A percentile compares a stretch with the other conserved stretches of the same genome.
Evolutionary conservation across 495 filamentous ascomycete species (phyloP).

Genomic region (Neohortaea acidophila): DNA sequence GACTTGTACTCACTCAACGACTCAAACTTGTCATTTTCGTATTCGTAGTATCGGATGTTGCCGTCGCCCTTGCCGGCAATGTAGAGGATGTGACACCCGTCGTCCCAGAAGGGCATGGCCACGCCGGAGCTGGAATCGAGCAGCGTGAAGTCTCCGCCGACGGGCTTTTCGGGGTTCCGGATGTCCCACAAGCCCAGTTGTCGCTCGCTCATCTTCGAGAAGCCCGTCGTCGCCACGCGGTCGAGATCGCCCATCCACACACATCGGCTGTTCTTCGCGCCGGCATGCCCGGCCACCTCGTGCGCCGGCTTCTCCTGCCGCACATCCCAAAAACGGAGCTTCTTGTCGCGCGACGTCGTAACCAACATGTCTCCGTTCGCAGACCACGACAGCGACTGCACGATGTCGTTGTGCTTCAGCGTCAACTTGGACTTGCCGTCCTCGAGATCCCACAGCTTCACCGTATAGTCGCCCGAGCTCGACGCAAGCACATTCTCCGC

Average conservation of each 20-base stretch:
- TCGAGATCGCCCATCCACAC: conserved; percentile 96
- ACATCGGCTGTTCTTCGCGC: conserved; percentile 89
- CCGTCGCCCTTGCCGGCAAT: conserved; percentile 94
- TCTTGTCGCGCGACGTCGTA: conserved; percentile 95
- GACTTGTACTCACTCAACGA: conserved; percentile 94
- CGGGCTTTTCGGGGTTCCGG: conserved; percentile 58
- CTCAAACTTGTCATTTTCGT: conserved; percentile 94
- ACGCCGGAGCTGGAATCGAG: conserved; percentile 93
- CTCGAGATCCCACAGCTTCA: conserved; percentile 92
- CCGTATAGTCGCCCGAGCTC: conserved; percentile 82
- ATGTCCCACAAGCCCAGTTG: conserved; percentile 94
- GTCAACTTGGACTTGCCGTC: conserved; percentile 56
- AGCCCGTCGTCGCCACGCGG: conserved; percentile 87
- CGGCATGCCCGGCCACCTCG: conserved; percentile 70
- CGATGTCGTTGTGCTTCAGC: conserved; percentile 74
- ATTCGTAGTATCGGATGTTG: conserved; percentile 97
- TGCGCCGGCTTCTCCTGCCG: conserved; percentile 79
- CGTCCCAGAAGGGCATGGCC: conserved; percentile 99
- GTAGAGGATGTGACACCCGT: conserved; percentile 82
- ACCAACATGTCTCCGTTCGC: conserved; percentile 77
- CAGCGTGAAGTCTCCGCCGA: conserved; percentile 64
- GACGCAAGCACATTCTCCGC: conserved; percentile 93
- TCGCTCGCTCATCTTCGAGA: conserved; percentile 94
- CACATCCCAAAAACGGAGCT: conserved; percentile 91
- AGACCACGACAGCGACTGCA: conserved; percentile 92